Conservation (phyloP, 1,139 yeast species). For the Hyphopichia wangnamkhiaoensis region DNA sequence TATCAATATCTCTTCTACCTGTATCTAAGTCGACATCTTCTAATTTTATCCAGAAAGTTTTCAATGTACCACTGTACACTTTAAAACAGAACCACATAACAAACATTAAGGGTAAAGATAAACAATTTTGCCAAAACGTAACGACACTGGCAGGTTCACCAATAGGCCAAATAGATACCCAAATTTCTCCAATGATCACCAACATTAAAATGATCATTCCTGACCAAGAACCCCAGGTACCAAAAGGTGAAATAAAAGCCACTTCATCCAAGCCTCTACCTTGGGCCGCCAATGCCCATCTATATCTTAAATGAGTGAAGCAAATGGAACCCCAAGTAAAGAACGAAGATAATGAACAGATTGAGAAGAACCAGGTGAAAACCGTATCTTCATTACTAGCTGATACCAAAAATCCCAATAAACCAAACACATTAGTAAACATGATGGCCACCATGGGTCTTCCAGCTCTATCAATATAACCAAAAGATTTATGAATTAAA, state of each 20-base stretch:
- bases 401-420: constrained; percentile 62
- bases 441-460: constrained; percentile 56
- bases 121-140: constrained; percentile 48
- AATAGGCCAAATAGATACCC: constrained; percentile 48
- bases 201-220: constrained; percentile 43
- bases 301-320: constrained; percentile 39
- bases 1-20: constrained; percentile 49
- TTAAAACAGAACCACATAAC: constrained; percentile 33
- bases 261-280: constrained; percentile 46
- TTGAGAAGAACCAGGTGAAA: constrained; percentile 66
- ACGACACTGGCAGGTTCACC: constrained; percentile 29
- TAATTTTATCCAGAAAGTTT: constrained; percentile 29
- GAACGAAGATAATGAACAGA: constrained; percentile 63
- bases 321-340: constrained; percentile 52
- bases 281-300: constrained; percentile 36
- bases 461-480: constrained; percentile 57
- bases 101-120: constrained; percentile 50
- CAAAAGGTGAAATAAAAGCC: constrained; percentile 48
- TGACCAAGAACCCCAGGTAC: constrained; percentile 47
- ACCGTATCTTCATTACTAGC: constrained; percentile 47
- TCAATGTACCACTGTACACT: constrained; percentile 30
- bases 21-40: constrained; percentile 50
- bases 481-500: constrained; percentile 44
- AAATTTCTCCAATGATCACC: constrained; percentile 48
- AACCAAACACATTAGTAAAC: constrained; percentile 54